Base-by-base conservation (phyloP, 1,139 yeast species). In the Lodderomyces pseudojiufengensis region DNA sequence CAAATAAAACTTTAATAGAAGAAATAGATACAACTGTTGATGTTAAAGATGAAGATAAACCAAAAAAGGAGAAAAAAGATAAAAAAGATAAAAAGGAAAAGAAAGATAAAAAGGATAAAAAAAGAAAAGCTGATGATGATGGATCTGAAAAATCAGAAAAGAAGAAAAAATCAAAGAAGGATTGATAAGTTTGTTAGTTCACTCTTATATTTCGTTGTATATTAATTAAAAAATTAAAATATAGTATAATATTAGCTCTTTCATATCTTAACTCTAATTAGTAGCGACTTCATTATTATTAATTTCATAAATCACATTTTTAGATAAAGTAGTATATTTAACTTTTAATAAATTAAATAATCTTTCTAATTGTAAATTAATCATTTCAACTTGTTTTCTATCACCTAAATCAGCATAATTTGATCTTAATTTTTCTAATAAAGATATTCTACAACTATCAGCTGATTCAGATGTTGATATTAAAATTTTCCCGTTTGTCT, bases 31-130 rank as follows among this genome's bases (percentile, higher is more conserved):
- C 54, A 36, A 61, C 52, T 41, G n/a, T n/a, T 6, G 18, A 15
- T 9, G 28, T 21, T 12, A 27, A 18, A 23, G 32, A 31, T 13
- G 38, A 76, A 79, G 69, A 33, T 28, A 36, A 36, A 15, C 33
- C 39, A 10, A 29, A 72, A 74, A 79, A 55, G 75, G 82, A 50
- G 76, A 83, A 63, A 77, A 80, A 58, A 71, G 77, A 48, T 67
- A 73, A 61, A 70, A 76, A 51, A 70, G 76, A 63, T 72, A 82
- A 68, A 73, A 80, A 65, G 51, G 59, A 33, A 47, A 61, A 54
- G 51, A 63, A 46, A 53, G 60, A 48, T 51, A 61, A 51, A 55
- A 62, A 47, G 58, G 65, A 33, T 55, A 64, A 57, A 57, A 63
- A 54, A 54, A 82, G 78, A 40, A 82, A 76, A 39, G 82, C 76